phyloP scores from a whole-genome alignment of 306 rosid genomes.

The Begonia fuchsioides region DNA sequence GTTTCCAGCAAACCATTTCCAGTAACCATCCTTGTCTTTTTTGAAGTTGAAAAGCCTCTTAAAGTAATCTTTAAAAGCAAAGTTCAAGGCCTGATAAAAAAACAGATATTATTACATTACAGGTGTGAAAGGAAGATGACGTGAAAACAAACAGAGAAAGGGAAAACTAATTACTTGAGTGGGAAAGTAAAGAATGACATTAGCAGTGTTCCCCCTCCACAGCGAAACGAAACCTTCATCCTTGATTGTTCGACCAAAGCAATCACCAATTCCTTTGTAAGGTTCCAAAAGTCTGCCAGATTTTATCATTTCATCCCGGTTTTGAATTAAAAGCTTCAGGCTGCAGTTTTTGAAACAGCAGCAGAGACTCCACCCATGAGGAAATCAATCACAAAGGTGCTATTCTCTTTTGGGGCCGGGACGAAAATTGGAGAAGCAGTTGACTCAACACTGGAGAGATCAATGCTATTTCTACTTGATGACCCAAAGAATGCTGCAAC shows the following conservation, averaged over 20 bases:
- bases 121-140: background rate
- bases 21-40: constrained; percentile 66
- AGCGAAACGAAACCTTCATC: constrained; percentile 56
- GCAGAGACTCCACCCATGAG: constrained; percentile 96
- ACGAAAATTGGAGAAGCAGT: constrained; percentile 66
- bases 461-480: constrained; percentile 36
- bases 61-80: constrained; percentile 80
- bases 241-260: constrained; percentile 43
- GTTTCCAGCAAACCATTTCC: constrained; percentile 75
- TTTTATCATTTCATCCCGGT: constrained; percentile 85
- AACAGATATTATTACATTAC: background rate
- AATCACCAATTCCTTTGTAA: constrained; percentile 90
- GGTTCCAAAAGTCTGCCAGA: constrained; percentile 70
- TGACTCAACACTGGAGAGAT: constrained; percentile 36
- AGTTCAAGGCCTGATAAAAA: constrained; percentile 51
- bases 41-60: constrained; percentile 62
- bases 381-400: constrained; percentile 53
- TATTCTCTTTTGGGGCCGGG: constrained; percentile 72
- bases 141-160: background rate
- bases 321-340: constrained; percentile 81
- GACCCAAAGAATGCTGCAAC: constrained; percentile 35
- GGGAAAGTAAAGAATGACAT: constrained; percentile 83
- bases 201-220: constrained; percentile 90
- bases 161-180: constrained; percentile 35
- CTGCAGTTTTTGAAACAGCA: constrained; percentile 88